Conservation (phyloP, 768 basidiomycete species). For the Kwoniella sp. region DNA sequence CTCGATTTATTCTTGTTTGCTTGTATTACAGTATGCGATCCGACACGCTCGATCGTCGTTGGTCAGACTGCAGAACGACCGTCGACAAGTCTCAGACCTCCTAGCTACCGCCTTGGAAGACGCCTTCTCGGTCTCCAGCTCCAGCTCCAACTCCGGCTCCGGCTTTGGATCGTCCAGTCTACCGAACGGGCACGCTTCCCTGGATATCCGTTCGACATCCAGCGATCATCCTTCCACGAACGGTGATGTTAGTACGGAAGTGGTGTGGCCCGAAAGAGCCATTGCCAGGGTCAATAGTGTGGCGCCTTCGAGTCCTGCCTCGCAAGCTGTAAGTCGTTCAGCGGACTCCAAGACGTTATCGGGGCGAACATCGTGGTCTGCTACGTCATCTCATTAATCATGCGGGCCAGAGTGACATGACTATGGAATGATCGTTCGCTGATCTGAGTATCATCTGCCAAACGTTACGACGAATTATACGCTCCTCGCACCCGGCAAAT, state of each 20-base stretch:
- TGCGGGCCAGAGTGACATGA: too few species aligned
- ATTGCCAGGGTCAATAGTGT: constrained; percentile 84
- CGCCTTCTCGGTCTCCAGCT: constrained; percentile 61
- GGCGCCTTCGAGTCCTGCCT: constrained; percentile 78
- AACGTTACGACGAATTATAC: not conserved
- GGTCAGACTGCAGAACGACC: constrained; percentile 80
- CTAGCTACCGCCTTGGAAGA: constrained; percentile 70
- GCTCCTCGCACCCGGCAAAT: constrained; percentile 4
- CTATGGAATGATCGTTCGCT: not conserved
- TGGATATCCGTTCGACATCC: constrained; percentile 18
- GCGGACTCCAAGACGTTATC: too few species aligned
- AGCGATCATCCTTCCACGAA: too few species aligned
- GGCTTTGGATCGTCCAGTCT: constrained; percentile 17
- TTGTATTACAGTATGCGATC: constrained; percentile 44
- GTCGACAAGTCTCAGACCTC: constrained; percentile 66
- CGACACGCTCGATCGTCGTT: constrained; percentile 66
- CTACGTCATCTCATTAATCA: too few species aligned
- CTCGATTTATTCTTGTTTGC: too few species aligned
- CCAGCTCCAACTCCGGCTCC: constrained; percentile 55
- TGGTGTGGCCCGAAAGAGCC: constrained; percentile 28
- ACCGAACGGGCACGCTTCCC: constrained; percentile 16
- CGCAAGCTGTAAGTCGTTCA: constrained; percentile 67
- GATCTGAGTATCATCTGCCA: not conserved
- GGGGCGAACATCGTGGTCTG: too few species aligned
- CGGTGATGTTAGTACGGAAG: constrained; percentile 21